Evolutionary conservation across 345 rosid species (phyloP), one percentile per base, ranked within the genome.

Genomic region (Citrus medica): DNA sequence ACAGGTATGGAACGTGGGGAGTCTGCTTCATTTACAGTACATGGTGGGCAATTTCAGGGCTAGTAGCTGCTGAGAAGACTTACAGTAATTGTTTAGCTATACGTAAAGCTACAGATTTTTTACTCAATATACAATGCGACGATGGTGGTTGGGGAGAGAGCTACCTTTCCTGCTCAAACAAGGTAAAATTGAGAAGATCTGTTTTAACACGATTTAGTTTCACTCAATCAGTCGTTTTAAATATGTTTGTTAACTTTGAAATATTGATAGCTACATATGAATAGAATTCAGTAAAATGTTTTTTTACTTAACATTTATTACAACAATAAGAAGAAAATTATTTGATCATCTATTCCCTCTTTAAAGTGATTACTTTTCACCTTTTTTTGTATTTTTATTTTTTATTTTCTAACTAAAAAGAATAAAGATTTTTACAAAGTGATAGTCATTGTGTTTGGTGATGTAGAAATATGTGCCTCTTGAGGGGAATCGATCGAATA

Each of bases 1-100:
- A 70, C 61, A 78, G 82, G 84, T 78, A 78, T 42, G 82, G 82
- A 1, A 74, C 66, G 5, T 82, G 85, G 85, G 85, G 77, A n/a
- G 71, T 82, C 7, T 82, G 85, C 77, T 79, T 69, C 56, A 75
- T 80, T 7, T 82, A 79, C 33, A 14, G 71, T 38, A 68, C 55
- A 22, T 10, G 71, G 71, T 68, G n/a, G 40, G 55, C 32, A 10
- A 22, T 68, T 22, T 9, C 12, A 24, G 71, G 71, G 30, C 30
- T 68, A 38, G 53, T n/a, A 1, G 21, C 32, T 24, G 71, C 32
- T 4, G 27, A 8, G 25, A 35, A 33, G 46, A 35, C 70, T 19
- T 40, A n/a, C 55, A 2, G 40, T 24, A 13, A 68, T 68, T 40
- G 71, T 40, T 68, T n/a, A 12, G 32, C 71, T 14, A 33, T 66